Evolutionary conservation across 1,284 basidiomycete species (phyloP), one percentile per base, ranked within the genome.

Genomic region (Puccinia coronata): DNA sequence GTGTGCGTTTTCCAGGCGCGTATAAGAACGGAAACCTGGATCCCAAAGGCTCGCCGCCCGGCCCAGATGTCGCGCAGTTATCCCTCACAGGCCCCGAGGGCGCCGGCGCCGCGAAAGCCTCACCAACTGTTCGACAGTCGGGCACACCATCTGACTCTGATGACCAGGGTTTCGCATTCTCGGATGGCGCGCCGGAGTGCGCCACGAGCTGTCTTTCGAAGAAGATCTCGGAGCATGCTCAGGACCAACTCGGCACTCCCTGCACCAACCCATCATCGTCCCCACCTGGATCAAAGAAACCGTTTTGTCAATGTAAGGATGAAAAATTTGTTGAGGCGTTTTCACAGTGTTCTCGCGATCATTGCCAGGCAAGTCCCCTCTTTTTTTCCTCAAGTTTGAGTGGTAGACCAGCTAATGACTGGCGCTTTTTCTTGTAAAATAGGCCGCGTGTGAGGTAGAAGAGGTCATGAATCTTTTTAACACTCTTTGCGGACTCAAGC

Each of bases 21-120:
- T 72, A 72, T 49, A 51, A 72, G 31, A 49, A 72, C n/a, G 70
- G 70, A 47, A 72, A 72, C 31, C 12, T 72, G 2, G 70, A 72
- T 72, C 70, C 70, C 4, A 34, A 72, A 20, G 51, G 25, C 18
- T 25, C 49, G 12, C 70, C 70, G 18, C 70, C 70, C 0, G 70
- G 70, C 8, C 70, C 70, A 14, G 25, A 25, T 18, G 51, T 72
- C 3, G 34, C n/a, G 0, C 18, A 72, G 18, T 18, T 39, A 1
- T 55, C 49, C 20, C 1, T 25, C 31, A 4, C 6, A 34, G 20
- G 25, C 16, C 43, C 23, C 36, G 34, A 69, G 14, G 65, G 23
- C 6, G 39, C 36, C 23, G 65, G 23, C 39, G 31, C n/a, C n/a
- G 31, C 20, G 55, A 69, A 69, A 28, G 34, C 34, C 28, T 39